Conservation (phyloP, 2,329 filamentous ascomycete genomes). For the Graphilbum sp. region DNA sequence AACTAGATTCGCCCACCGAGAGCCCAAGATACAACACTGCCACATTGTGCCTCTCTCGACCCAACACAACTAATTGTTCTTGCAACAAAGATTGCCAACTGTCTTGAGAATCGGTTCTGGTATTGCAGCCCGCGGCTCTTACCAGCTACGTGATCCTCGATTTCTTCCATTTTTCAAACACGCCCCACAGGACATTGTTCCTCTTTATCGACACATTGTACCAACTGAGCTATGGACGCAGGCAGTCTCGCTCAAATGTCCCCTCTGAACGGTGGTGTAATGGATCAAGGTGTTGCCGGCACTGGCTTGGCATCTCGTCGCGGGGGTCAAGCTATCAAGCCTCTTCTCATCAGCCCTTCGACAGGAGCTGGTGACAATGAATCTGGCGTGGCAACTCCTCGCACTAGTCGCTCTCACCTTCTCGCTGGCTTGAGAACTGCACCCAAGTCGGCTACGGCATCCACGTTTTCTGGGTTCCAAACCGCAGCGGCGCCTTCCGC, state of each 20-base stretch:
- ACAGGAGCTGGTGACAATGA: constrained; percentile 55
- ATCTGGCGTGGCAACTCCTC: constrained; percentile 60
- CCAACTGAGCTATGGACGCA: constrained; percentile 71
- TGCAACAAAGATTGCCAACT: no score
- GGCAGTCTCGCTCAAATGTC: constrained; percentile 99
- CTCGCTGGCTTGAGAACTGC: constrained; percentile 86
- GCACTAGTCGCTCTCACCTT: constrained; percentile 87
- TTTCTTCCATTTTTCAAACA: no score
- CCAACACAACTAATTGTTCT: no score
- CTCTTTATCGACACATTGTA: no score
- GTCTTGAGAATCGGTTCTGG: no score
- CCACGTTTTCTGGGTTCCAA: constrained; percentile 39
- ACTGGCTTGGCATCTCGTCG: constrained; percentile 72
- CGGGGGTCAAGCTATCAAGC: constrained; percentile 78
- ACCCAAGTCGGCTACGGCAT: constrained; percentile 66
- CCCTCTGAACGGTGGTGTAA: no score
- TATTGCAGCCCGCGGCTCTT: no score
- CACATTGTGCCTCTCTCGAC: no score
- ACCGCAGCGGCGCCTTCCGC: constrained; percentile 22
- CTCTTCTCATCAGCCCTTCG: constrained; percentile 59
- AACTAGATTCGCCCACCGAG: no score
- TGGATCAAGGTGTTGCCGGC: constrained; percentile 57
- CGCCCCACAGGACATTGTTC: no score
- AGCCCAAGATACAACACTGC: no score
- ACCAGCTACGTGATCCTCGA: no score